phyloP scores from a whole-genome alignment of 331 rosid species.

The Stylosanthes scabra region DNA sequence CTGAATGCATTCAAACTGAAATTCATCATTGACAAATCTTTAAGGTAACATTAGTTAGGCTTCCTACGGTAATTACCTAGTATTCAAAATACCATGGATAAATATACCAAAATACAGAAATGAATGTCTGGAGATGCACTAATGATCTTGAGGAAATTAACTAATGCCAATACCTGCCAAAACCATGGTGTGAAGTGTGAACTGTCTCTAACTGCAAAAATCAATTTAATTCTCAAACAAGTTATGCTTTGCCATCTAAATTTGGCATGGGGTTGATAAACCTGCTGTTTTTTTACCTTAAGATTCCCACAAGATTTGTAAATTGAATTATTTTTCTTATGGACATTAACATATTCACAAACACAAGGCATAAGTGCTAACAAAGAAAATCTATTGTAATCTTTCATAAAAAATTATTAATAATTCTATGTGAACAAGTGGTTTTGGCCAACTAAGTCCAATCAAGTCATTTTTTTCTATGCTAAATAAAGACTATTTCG shows the following conservation, averaged over 20 bases:
- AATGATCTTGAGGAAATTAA: constrained; percentile 22
- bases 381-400: constrained; percentile 1
- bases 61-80: neutral
- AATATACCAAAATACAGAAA: neutral
- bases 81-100: constrained; percentile 5
- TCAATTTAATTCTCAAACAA: constrained; percentile 1
- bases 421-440: too few species aligned
- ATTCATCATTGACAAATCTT: neutral
- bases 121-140: neutral
- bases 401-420: constrained; percentile 21
- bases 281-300: neutral
- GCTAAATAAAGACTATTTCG: too few species aligned
- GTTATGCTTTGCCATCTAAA: constrained; percentile 13
- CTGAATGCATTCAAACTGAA: constrained; percentile 13
- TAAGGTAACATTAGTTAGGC: too few species aligned
- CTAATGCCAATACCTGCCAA: constrained; percentile 20
- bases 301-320: neutral
- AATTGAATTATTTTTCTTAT: neutral
- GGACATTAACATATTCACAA: constrained; percentile 31
- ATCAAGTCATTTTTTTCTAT: too few species aligned
- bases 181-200: constrained; percentile 9
- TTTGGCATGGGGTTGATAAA: constrained; percentile 6
- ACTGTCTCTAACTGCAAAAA: constrained; percentile 9
- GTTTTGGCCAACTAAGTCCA: too few species aligned
- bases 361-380: constrained; percentile 8